Evolutionary conservation across 208 protist genomes (phyloP), one percentile per base, ranked within the genome.

Genomic region (Acanthamoeba quina): DNA sequence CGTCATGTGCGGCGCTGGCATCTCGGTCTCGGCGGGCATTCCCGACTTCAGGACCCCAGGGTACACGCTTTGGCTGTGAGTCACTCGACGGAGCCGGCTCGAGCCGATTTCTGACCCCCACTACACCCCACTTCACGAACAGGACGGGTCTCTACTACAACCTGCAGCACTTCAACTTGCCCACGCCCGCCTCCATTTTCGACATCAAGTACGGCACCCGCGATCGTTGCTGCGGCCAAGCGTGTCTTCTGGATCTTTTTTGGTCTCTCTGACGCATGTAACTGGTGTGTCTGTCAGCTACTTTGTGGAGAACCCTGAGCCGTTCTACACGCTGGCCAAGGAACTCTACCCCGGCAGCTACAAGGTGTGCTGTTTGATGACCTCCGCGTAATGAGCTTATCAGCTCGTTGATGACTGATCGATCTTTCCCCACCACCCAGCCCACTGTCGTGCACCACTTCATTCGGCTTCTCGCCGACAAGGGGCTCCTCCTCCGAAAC

Each of bases 1-100:
- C 26, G 98, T 99, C 13, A 96, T 99, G 90, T 95, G 97, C n/a
- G 98, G 98, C 19, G 98, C 98, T 5, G 98, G 98, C 49, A 97
- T 97, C 58, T 99, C 98, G 52, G 98, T 99, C 15, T 70, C 93
- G 5, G 68, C 92, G 15, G 95, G 95, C 68, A 96, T 96, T 29
- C 95, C 95, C 17, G 95, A 96, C 49, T 96, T 96, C 66, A 15
- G 80, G 7, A 89, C 29, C n/a, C 80, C 80, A 49, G 80, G 80
- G 80, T 64, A 66, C 19, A 21, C 5, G 44, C 49, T 89, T 64
- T 47, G 26, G 17, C 70, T 5, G 15, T 26, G 13, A 31, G 54
- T 3, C 19, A 34, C 19, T 80, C 70, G 13, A 0, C 70, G 4
- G 29, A 21, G 19, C n/a, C n/a, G n/a, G 21, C 44, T 15, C 47